Evolutionary conservation across 2,329 filamentous ascomycete genomes (phyloP).

Genomic region (Escovopsis sp.): DNA sequence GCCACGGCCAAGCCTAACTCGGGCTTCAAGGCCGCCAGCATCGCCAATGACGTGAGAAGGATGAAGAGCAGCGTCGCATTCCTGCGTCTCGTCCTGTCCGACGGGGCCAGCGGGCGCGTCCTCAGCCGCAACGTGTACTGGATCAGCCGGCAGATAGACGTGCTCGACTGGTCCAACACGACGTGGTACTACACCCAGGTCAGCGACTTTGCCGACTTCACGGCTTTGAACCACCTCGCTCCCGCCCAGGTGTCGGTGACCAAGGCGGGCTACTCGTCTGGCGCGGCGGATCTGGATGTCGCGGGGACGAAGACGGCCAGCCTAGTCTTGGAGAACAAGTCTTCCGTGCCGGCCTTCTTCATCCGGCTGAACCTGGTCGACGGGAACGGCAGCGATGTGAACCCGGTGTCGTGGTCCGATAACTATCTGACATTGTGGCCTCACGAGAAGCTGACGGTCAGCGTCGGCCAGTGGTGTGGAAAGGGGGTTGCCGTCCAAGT

Average conservation of each 20-base stretch:
- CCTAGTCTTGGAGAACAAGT: constrained; percentile 36
- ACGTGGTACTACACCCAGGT: constrained; percentile 47
- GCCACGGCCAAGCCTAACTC: constrained; percentile 29
- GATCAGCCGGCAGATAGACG: constrained; percentile 32
- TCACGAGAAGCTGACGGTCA: constrained; percentile 28
- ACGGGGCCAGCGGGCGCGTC: constrained; percentile 12
- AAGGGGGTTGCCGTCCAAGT: constrained; percentile 5
- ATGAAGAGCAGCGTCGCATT: constrained; percentile 29
- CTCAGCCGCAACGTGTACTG: constrained; percentile 48
- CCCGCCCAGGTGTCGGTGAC: constrained; percentile 22
- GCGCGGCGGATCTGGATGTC: constrained; percentile 2
- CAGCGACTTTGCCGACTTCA: constrained; percentile 32
- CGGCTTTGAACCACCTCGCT: constrained; percentile 25
- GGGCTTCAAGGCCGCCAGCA: constrained; percentile 16
- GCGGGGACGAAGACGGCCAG: constrained; percentile 7
- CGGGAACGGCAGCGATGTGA: constrained; percentile 26
- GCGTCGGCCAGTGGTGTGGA: constrained; percentile 7
- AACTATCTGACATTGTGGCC: constrained; percentile 51
- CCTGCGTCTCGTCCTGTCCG: constrained; percentile 32
- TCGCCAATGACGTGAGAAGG: constrained; percentile 11
- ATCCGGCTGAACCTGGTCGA: constrained; percentile 36
- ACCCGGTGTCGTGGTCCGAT: constrained; percentile 43
- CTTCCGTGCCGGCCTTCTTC: constrained; percentile 41
- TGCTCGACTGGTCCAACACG: constrained; percentile 39
- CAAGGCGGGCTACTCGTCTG: neutral